phyloP scores from a whole-genome alignment of 495 filamentous ascomycete species.

The Podospora appendiculata region DNA sequence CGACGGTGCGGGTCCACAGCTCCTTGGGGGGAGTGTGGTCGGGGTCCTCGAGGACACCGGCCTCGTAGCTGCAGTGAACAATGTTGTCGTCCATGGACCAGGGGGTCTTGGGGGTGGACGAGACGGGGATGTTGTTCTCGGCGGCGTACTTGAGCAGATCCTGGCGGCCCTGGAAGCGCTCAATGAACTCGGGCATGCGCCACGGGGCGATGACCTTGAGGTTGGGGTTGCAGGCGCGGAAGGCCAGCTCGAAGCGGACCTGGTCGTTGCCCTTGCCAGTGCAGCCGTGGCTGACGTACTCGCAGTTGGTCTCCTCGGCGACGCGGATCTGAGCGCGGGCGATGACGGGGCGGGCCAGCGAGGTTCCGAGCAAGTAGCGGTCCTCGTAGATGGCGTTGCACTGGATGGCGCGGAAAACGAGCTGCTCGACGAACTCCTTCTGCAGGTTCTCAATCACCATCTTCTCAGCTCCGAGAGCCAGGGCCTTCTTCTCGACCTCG shows the following conservation, averaged over 20 bases:
- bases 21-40: constrained; percentile 59
- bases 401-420: constrained; percentile 81
- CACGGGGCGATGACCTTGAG: constrained; percentile 89
- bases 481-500: constrained; percentile 55
- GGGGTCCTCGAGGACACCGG: constrained; percentile 68
- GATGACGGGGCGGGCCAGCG: constrained; percentile 81
- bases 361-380: constrained; percentile 70
- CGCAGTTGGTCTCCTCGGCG: constrained; percentile 60
- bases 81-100: constrained; percentile 87
- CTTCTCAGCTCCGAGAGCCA: constrained; percentile 59
- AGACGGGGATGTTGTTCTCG: constrained; percentile 73
- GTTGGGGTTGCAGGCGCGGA: constrained; percentile 55
- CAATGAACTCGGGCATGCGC: constrained; percentile 77
- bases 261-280: constrained; percentile 48
- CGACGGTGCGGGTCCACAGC: constrained; percentile 79
- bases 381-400: constrained; percentile 87
- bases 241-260: constrained; percentile 58
- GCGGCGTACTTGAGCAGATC: constrained; percentile 84
- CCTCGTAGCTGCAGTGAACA: constrained; percentile 87
- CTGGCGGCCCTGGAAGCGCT: constrained; percentile 73
- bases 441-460: constrained; percentile 61
- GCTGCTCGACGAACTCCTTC: constrained; percentile 73
- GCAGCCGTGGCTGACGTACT: constrained; percentile 69
- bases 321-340: constrained; percentile 65
- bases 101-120: constrained; percentile 72